Evolutionary conservation across 106 monocot genomes (phyloP), one percentile per base, ranked within the genome.

Genomic region (Dendrobium huoshanense): DNA sequence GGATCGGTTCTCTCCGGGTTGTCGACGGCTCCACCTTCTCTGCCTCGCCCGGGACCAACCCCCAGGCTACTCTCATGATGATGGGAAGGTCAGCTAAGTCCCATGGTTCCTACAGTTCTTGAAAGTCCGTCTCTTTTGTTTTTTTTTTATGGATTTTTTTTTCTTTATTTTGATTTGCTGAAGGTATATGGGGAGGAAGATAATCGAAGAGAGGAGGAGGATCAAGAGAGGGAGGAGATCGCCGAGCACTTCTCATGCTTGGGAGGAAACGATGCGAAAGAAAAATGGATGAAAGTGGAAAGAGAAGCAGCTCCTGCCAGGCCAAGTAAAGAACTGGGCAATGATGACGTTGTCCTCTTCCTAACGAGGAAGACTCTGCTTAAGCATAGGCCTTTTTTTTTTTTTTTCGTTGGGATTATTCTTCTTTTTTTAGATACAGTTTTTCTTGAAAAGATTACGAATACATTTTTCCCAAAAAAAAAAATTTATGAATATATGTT

Each of bases 21-120:
- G 83, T 98, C 11, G 94, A 98, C 59, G 94, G 94, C 8, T 94
- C 92, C 25, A 88, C 85, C 9, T 81, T 94, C 59, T 37, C 80
- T 2, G 82, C 87, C 31, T 94, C 97, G 0, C 97, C 97, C 0
- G 97, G 97, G 55, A 98, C 97, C 31, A 94, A 98, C 44, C 98
- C 94, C 1, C 97, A 98, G 82, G 94, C 97, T 65, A 98, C 97
- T 8, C 55, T 92, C 31, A 89, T 95, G 89, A 94, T 98, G 97
- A 84, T 98, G 89, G 94, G 97, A 49, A 87, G 96, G 96, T 95
- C 16, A n/a, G 47, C 2, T 15, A 11, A 27, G 4, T 27, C n/a
- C 8, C 4, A 9, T 67, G 5, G 20, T 67, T 25, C 67, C 25
- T 25, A 45, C 67, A 8, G 20, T 67, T 24, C 8, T 67, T 24